Conservation (phyloP, 2,329 filamentous ascomycete species). For the Byssoonygena ceratinophila region DNA sequence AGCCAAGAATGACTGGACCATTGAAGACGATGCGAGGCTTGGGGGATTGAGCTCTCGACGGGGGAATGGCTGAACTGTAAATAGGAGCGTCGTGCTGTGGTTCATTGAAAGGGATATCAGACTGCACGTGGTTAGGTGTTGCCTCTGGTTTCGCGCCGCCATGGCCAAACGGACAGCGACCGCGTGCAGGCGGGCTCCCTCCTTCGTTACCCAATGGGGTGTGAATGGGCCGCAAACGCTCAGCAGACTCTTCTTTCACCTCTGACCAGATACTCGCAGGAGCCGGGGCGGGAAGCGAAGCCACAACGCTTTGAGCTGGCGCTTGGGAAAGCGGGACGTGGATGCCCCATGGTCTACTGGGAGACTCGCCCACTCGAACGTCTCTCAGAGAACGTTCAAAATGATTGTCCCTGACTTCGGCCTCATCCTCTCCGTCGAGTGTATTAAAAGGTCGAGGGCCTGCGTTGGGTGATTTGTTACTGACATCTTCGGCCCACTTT, state of each 20-base stretch:
- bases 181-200: not conserved
- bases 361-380: conserved; percentile 84
- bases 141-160: not conserved
- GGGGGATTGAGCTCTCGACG: conserved; percentile 1
- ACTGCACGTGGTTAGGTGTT: not conserved
- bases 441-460: conserved; percentile 16
- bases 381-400: conserved; percentile 83
- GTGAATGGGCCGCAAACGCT: conserved; percentile 13
- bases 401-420: conserved; percentile 56
- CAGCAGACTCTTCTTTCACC: conserved; percentile 15
- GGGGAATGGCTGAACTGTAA: conserved; percentile 5
- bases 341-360: conserved; percentile 88
- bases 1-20: conserved; percentile 88
- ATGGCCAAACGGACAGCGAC: conserved; percentile 36
- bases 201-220: not conserved
- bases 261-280: conserved; percentile 18
- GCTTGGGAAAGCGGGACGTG: conserved; percentile 55
- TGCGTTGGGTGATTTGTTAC: conserved; percentile 41
- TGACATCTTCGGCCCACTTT: conserved; percentile 74
- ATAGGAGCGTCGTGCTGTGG: conserved; percentile 6
- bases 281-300: conserved; percentile 7
- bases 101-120: not conserved
- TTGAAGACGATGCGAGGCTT: conserved; percentile 61
- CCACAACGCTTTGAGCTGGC: conserved; percentile 24
- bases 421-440: conserved; percentile 25